Conservation (phyloP, 305 asterid genomes). For the Fraxinus xanthoxyloides region DNA sequence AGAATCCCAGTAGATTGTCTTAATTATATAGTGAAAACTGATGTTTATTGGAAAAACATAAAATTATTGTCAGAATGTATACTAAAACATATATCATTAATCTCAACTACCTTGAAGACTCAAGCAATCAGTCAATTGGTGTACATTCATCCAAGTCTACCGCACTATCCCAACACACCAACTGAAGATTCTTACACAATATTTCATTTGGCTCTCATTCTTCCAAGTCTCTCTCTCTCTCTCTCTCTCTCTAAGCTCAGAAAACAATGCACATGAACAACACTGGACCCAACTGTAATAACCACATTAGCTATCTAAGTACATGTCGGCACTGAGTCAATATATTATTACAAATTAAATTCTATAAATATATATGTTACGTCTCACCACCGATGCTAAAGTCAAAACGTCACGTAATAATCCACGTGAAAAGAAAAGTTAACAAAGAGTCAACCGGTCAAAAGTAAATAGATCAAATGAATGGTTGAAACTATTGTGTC, state of each 20-base stretch:
- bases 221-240: slow-evolving; percentile 38
- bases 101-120: background rate
- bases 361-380: background rate
- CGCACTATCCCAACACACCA: slow-evolving; percentile 13
- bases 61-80: background rate
- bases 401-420: background rate
- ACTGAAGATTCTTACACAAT: background rate
- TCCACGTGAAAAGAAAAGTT: background rate
- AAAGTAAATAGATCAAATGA: background rate
- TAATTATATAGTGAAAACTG: background rate
- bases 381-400: background rate
- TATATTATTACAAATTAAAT: background rate
- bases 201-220: slow-evolving; percentile 37
- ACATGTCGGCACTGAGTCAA: background rate
- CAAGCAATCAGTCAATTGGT: slow-evolving; percentile 16
- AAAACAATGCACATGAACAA: slow-evolving; percentile 27
- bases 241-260: background rate
- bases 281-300: slow-evolving; percentile 23
- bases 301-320: background rate
- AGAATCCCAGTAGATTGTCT: background rate
- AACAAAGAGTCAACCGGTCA: background rate
- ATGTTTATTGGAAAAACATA: background rate
- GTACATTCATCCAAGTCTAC: slow-evolving; percentile 2
- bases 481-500: background rate
- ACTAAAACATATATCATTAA: background rate